Conservation (phyloP, 805 yeast species). For the Candida railenensis region DNA sequence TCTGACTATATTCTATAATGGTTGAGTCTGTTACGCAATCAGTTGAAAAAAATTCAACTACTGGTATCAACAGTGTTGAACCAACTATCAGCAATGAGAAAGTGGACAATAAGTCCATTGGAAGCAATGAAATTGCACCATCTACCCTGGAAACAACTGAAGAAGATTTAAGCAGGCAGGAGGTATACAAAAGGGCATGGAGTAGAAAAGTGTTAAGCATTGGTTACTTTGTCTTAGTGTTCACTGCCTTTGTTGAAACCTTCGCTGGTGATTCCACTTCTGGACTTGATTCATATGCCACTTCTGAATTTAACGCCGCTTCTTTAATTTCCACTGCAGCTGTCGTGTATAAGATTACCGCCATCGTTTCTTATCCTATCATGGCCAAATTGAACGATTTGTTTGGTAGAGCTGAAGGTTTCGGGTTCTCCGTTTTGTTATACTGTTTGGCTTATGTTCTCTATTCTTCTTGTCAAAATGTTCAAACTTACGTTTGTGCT, state of each 20-base stretch:
- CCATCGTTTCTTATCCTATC: conserved; percentile 36
- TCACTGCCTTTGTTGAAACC: conserved; percentile 26
- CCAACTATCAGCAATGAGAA: neutral
- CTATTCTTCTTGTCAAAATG: conserved; percentile 33
- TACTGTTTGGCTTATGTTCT: conserved; percentile 35
- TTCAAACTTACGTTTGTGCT: conserved; percentile 35
- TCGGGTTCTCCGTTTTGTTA: conserved; percentile 25
- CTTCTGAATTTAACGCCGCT: conserved; percentile 37
- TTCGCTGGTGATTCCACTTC: conserved; percentile 23
- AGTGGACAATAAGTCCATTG: neutral
- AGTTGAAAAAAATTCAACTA: too few species aligned
- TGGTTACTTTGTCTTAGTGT: conserved; percentile 20
- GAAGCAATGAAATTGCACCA: neutral
- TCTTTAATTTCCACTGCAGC: conserved; percentile 38
- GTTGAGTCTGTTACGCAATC: too few species aligned
- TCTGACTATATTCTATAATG: too few species aligned
- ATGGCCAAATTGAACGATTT: conserved; percentile 42
- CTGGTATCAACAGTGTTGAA: too few species aligned
- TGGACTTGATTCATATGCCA: conserved; percentile 25
- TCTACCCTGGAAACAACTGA: neutral
- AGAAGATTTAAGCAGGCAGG: neutral
- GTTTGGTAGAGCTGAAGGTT: conserved; percentile 40
- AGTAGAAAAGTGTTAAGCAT: conserved; percentile 16
- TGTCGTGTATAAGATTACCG: conserved; percentile 38
- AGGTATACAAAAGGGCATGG: conserved; percentile 8